Evolutionary conservation across 2,329 filamentous ascomycete species (phyloP).

Genomic region (Neofusicoccum laricinum): DNA sequence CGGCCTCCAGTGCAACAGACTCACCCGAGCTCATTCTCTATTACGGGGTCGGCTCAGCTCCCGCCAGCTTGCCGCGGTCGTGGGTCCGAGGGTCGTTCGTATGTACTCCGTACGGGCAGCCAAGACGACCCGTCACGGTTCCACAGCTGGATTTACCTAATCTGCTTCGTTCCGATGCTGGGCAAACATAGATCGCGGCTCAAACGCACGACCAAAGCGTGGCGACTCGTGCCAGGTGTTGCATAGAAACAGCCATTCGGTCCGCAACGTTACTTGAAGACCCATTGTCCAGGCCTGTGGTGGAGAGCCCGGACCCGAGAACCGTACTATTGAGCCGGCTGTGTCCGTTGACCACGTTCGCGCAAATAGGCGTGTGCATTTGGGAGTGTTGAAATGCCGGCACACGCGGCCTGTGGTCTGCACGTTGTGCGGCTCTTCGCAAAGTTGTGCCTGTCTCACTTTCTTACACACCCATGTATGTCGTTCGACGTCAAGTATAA

Average conservation of each 20-base stretch:
- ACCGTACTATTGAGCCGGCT: not conserved
- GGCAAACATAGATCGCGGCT: slow-evolving; percentile 4
- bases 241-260: not conserved
- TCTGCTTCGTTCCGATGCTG: not conserved
- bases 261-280: not conserved
- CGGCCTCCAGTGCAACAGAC: slow-evolving; percentile 9
- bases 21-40: not conserved
- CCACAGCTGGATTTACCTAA: not conserved
- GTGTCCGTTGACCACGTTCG: slow-evolving; percentile 3
- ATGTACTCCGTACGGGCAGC: not conserved
- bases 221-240: not conserved
- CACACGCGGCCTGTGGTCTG: not conserved
- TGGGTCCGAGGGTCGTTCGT: not conserved
- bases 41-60: not conserved
- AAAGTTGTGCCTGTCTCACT: not conserved
- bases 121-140: not conserved
- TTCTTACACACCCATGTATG: not conserved
- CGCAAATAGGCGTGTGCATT: not conserved
- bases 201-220: not conserved
- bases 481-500: not conserved
- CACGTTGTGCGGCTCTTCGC: not conserved
- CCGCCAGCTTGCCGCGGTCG: not conserved
- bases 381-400: not conserved
- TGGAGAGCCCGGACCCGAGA: not conserved
- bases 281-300: not conserved